A percentile compares a stretch with the other conserved stretches of the same genome.
Evolutionary conservation across 1,284 basidiomycete genomes (phyloP).

Genomic region (Cystobasidiaceae sp.): DNA sequence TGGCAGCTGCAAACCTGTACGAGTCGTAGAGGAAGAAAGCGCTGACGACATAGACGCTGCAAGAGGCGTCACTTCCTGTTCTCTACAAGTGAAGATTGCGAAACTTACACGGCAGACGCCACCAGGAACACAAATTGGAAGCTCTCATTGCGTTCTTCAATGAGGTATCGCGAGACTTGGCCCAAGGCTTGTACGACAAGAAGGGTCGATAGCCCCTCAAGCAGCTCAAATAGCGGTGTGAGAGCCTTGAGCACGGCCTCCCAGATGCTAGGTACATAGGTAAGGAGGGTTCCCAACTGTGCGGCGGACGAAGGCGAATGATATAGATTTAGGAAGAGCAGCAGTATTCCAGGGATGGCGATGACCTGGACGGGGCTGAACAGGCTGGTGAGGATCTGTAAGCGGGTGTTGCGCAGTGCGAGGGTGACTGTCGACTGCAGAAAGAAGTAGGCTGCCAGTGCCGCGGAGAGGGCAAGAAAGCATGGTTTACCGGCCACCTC

Average conservation of each 20-base stretch:
- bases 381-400: slow-evolving; percentile 33
- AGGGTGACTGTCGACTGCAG: slow-evolving; percentile 40
- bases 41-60: slow-evolving; percentile 40
- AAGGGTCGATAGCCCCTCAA: slow-evolving; percentile 76
- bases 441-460: slow-evolving; percentile 38
- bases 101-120: slow-evolving; percentile 63
- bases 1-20: slow-evolving; percentile 68
- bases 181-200: slow-evolving; percentile 67
- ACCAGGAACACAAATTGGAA: slow-evolving; percentile 70
- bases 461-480: slow-evolving; percentile 43
- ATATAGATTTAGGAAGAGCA: slow-evolving; percentile 69
- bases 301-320: slow-evolving; percentile 40
- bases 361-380: slow-evolving; percentile 47
- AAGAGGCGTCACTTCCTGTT: neutral
- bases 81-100: slow-evolving; percentile 31
- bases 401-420: slow-evolving; percentile 39
- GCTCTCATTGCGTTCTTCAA: slow-evolving; percentile 63
- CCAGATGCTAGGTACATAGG: slow-evolving; percentile 60
- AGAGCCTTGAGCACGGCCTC: slow-evolving; percentile 63
- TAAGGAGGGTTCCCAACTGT: slow-evolving; percentile 65
- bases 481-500: slow-evolving; percentile 50
- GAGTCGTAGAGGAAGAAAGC: slow-evolving; percentile 41
- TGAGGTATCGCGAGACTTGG: slow-evolving; percentile 64
- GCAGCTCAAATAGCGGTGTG: slow-evolving; percentile 68
- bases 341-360: slow-evolving; percentile 68